Base-by-base conservation (phyloP, 371 early-diverging fungal genomes). In the Mucor sp. region DNA sequence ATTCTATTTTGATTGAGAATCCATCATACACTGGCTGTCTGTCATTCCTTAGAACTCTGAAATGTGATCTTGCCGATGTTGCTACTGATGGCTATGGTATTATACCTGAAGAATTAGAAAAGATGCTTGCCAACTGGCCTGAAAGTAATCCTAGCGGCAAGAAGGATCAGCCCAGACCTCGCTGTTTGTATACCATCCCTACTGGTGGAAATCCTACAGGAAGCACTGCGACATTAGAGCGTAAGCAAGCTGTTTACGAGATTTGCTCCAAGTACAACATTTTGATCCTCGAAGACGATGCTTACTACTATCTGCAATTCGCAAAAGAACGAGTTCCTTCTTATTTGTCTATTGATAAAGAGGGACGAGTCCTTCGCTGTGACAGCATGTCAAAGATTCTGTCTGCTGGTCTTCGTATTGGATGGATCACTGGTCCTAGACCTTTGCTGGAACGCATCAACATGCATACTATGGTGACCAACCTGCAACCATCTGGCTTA, bases 331-430 rank as follows among this genome's bases (percentile, higher is more conserved):
- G 84, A 11, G 69, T 80, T 0, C 87, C 90, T 0, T 88, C 88
- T 6, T 95, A 92, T 74, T 80, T 93, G 15, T 91, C 92, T 2
- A 74, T 95, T 75, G 94, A 94, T 80, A 76, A 70, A 0, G 92
- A 94, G 66, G 91, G 87, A 8, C 86, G 94, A 32, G 94, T 95
- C 0, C 74, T 95, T n/a, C 83, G 95, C 5, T 90, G 91, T 61
- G 95, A 95, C 66, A 91, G 90, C 44, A 86, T 94, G 77, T 89
- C 90, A 62, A 95, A 95, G 73, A 86, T 93, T 25, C 56, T 94
- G 58, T 89, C 92, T 0, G 85, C 92, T 5, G 95, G 95, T 28
- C 69, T 90, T 30, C 89, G 95, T 61, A 64, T 93, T n/a, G 94
- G 94, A 2, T 92, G 91, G 89, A 81, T 85, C 2, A 89, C 92